Percentiles rank a stretch among this genome's conserved stretches.
Evolutionary conservation across 495 filamentous ascomycete species (phyloP).

Genomic region (Xylaria castorea): DNA sequence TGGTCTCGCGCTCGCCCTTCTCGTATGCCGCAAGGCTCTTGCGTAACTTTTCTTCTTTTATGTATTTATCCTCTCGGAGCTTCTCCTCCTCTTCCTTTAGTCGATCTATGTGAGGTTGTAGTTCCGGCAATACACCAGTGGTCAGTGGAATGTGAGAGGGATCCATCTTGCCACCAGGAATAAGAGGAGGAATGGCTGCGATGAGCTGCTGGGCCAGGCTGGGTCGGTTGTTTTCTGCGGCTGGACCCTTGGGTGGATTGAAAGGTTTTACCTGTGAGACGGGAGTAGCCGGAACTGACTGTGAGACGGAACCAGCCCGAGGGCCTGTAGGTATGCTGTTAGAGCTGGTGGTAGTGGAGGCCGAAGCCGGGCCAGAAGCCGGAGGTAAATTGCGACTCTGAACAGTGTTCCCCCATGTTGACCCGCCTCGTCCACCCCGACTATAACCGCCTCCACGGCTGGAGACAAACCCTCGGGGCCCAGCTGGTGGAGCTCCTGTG

Average conservation of each 20-base stretch:
- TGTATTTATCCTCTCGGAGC: conserved; percentile 50
- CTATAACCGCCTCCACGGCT: conserved; percentile 45
- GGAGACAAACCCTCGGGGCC: conserved; percentile 55
- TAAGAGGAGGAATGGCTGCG: conserved; percentile 47
- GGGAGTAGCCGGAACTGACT: conserved; percentile 37
- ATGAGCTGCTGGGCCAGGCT: conserved; percentile 52
- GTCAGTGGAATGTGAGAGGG: conserved; percentile 36
- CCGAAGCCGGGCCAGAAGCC: conserved; percentile 42
- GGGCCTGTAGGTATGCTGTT: conserved; percentile 54
- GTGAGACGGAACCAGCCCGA: conserved; percentile 39
- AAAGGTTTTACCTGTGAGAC: conserved; percentile 48
- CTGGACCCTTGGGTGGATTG: conserved; percentile 58
- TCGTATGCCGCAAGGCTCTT: conserved; percentile 51
- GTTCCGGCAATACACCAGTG: conserved; percentile 48
- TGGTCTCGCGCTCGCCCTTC: conserved; percentile 52
- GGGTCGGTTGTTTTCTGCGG: conserved; percentile 45
- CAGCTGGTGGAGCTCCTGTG: conserved; percentile 49
- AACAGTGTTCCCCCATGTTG: conserved; percentile 43
- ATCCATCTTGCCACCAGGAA: conserved; percentile 54
- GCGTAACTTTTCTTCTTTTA: conserved; percentile 54
- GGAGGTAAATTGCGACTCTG: conserved; percentile 44
- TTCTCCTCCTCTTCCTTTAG: conserved; percentile 56
- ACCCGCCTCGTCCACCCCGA: conserved; percentile 48
- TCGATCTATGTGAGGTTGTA: conserved; percentile 45
- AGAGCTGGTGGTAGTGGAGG: conserved; percentile 37